Percentiles rank a stretch among this genome's conserved stretches.
Conservation (phyloP, 257 asterid species). For the Solanum etuberosum region DNA sequence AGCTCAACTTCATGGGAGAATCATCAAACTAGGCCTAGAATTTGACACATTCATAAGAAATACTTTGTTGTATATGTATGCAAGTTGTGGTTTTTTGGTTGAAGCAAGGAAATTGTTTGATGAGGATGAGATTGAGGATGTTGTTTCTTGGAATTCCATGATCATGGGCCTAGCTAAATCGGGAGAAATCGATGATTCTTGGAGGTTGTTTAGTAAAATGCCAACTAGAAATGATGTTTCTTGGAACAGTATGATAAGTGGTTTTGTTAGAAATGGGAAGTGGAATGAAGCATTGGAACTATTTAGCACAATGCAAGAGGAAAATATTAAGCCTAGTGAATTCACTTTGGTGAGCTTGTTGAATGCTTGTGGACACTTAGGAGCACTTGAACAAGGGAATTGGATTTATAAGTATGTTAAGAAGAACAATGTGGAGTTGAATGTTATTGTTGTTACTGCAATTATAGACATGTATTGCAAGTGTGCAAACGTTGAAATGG, state of each 20-base stretch:
- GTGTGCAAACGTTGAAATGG: constrained; percentile 40
- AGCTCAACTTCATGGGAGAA: constrained; percentile 67
- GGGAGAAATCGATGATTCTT: constrained; percentile 45
- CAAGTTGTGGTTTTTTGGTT: constrained; percentile 39
- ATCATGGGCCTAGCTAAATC: constrained; percentile 50
- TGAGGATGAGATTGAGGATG: constrained; percentile 27
- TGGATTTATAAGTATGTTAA: constrained; percentile 53
- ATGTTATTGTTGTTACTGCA: constrained; percentile 41
- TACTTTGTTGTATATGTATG: constrained; percentile 53
- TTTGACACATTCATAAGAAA: constrained; percentile 47
- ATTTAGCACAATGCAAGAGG: constrained; percentile 34
- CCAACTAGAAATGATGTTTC: constrained; percentile 40
- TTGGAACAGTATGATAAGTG: constrained; percentile 72
- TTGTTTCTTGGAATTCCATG: constrained; percentile 74
- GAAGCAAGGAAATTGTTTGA: constrained; percentile 47
- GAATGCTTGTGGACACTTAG: constrained; percentile 58
- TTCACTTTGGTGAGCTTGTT: constrained; percentile 48
- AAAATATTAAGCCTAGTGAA: constrained; percentile 28
- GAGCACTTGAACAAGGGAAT: constrained; percentile 57
- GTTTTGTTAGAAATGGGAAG: constrained; percentile 56
- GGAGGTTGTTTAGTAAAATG: constrained; percentile 45
- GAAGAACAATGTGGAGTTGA: constrained; percentile 22
- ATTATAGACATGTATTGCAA: constrained; percentile 63
- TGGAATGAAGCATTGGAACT: constrained; percentile 49
- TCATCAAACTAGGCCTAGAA: constrained; percentile 44